Conservation (phyloP, 202 grass and related monocot species). For the Digitaria exilis region DNA sequence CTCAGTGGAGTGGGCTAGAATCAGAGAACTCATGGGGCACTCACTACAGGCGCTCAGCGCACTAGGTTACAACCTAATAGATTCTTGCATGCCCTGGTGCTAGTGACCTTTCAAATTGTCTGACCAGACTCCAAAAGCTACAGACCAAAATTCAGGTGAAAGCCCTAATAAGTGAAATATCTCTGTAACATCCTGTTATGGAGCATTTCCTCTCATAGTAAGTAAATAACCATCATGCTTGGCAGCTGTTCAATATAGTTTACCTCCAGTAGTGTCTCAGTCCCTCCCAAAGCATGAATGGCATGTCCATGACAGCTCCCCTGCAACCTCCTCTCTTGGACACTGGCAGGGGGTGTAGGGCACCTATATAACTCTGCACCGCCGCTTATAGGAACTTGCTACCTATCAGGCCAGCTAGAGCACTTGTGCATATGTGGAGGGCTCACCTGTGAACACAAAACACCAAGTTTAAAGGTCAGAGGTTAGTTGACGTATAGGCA, state of each 20-base stretch:
- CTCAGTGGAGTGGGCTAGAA: too few species aligned
- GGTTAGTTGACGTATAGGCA: not conserved
- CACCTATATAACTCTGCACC: constrained; percentile 13
- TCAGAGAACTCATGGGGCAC: too few species aligned
- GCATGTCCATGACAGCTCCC: constrained; percentile 25
- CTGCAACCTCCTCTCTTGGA: constrained; percentile 25
- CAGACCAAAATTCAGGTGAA: not conserved
- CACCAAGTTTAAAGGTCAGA: not conserved
- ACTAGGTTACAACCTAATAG: too few species aligned
- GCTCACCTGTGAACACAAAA: not conserved
- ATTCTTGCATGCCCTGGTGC: too few species aligned
- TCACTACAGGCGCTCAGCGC: too few species aligned
- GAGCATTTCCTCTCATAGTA: not conserved
- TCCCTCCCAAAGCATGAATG: not conserved
- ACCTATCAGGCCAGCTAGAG: not conserved
- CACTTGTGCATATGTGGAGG: not conserved
- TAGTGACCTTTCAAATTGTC: too few species aligned
- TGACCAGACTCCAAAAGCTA: constrained; percentile 4
- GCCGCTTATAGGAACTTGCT: not conserved
- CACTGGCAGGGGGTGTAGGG: not conserved
- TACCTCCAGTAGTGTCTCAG: not conserved
- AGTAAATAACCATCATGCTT: not conserved
- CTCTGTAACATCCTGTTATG: not conserved
- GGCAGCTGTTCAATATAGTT: not conserved
- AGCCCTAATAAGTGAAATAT: too few species aligned